Evolutionary conservation across 2,329 filamentous ascomycete species (phyloP), one percentile per base, ranked within the genome.

Genomic region (Botrytis medusae): DNA sequence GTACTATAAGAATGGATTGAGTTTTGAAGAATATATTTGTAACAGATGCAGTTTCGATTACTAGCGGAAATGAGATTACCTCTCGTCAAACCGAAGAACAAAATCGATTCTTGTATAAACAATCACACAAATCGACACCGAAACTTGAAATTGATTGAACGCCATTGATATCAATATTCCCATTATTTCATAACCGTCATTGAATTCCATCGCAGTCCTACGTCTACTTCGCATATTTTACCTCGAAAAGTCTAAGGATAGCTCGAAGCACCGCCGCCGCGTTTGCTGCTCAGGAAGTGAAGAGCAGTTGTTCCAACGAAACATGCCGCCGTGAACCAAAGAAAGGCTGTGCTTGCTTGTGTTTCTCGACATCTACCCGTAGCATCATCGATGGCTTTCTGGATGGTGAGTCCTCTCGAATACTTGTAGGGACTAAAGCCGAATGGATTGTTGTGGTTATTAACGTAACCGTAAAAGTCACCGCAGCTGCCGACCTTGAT

Each of bases 291-390:
- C 16, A 77, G 40, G 67, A 76, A 74, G 37, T 67, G 67, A 75
- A 92, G 86, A 80, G 88, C 84, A 63, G 90, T 81, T 59, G 86
- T 86, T 6, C 84, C 89, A 40, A 85, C 83, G 79, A 91, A 92
- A 40, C 87, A 85, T 54, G 84, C 86, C 81, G 91, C 93, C 67
- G 93, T 87, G 83, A 95, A 94, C 91, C 91, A 95, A 83, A 93
- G 86, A 84, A 95, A 95, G 62, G 89, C 91, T 51, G 88, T 89
- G 76, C 88, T 87, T 51, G 92, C 92, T 84, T 95, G 92, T 20
- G 93, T 87, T 83, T 93, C 90, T 76, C 88, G 90, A 83, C 93
- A 95, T 76, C 91, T 88, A 29, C 20, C 25, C 9, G 22, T 61
- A 9, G 40, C 1, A 14, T 69, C 64, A 9, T 63, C 57, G 7